Base-by-base conservation (phyloP, 73 alveolate genomes). In the Stentor roeselii region DNA sequence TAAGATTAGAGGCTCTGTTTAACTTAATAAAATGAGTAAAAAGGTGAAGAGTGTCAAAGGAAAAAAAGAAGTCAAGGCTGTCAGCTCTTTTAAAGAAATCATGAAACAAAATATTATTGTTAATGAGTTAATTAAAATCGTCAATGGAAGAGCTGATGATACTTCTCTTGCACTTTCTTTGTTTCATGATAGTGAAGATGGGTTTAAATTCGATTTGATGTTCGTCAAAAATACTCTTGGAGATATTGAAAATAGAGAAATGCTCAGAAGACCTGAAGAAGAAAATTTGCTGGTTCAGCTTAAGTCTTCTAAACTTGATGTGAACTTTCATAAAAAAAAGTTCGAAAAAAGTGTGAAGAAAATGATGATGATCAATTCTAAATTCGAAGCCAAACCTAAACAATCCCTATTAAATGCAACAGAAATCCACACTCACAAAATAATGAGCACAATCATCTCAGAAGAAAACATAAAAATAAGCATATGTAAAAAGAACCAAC, bases 171-270 rank as follows among this genome's bases (percentile, higher is more conserved):
- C 39, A 34, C 32, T 36, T 36, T 15, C 84, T 21, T 36, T 76
- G 82, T 76, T 67, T n/a, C 82, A 76, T 15, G 21, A 38, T n/a
- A 76, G 39, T 36, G 6, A 78, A 1, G 84, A 67, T 15, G 39
- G 39, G 59, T 38, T 76, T 11, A 34, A 67, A 76, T 11, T 76
- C 36, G 38, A 37, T 14, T 21, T 34, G 35, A 39, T 6, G 39
- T n/a, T 76, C 2, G 60, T 67, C 21, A 67, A 76, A 76, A 76
- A 76, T 36, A 39, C 74, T 1, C 34, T 76, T 37, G 15, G 6
- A 76, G 84, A 76, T 27, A 32, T 32, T 67, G 80, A 67, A 67
- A 27, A n/a, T 30, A 67, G 34, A 67, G 80, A 67, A 32, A 40
- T 27, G 2, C 34, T 36, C 15, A n/a, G 80, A 30, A 21, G 21